Evolutionary conservation across 108 stramenopile genomes (phyloP), one percentile per base, ranked within the genome.

Genomic region (Schizochytrium sp.): DNA sequence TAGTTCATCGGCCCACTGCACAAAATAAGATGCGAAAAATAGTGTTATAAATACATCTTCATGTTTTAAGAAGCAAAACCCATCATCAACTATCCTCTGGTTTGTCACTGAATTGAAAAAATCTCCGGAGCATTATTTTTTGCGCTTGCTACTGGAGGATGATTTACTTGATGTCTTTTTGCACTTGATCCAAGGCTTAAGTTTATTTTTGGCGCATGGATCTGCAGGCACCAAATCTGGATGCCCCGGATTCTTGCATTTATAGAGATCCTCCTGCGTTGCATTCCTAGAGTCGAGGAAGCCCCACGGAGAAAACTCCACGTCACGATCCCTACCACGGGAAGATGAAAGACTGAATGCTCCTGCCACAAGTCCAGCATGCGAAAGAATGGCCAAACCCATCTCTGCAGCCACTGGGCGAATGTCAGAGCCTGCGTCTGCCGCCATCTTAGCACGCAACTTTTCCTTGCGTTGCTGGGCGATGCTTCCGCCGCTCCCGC

Each of bases 171-270:
- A 28, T 28, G 49, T 83, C 53, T 83, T 83, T 47, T 55, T 55
- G 47, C 76, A 83, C 53, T 83, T 83, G 76, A 83, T 83, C 76
- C 76, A 83, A 10, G 76, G 76, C 28, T 83, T 83, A 53, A 83
- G 76, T 53, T 83, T 83, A 2, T 83, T 83, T 53, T 83, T 83
- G 45, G 76, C 76, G 76, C 76, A 83, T 47, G 76, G 76, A 28
- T 83, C 76, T 10, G 76, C 76, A 42, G 76, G 76, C 49, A 83
- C 53, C 0, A 83, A 40, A 42, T 83, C 3, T 40, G 76, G 76
- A 17, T 40, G 47, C 28, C 76, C 76, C 49, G 76, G 76, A 17
- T 5, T 5, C 53, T 49, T 55, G 76, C 76, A 83, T 28, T 49
- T 7, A 50, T 40, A 83, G 15, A 83, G 47, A 28, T 83, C 76